phyloP scores from a whole-genome alignment of 345 rosid species.

The Citrus medica region DNA sequence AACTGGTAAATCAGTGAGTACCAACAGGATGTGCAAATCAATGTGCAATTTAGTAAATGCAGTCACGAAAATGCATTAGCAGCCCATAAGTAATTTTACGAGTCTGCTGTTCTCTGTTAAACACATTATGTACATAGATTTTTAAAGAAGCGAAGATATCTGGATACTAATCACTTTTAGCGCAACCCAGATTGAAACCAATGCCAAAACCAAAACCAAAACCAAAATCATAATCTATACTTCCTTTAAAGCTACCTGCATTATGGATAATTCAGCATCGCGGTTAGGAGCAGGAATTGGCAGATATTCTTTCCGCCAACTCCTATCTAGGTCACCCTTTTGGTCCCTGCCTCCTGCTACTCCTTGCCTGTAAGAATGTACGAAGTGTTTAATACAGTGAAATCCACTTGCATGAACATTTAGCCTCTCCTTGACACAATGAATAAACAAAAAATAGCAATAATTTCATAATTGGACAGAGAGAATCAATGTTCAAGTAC shows the following conservation, averaged over 20 bases:
- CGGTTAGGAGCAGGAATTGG: conserved; percentile 17
- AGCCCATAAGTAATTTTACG: background rate
- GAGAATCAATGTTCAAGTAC: background rate
- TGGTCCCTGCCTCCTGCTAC: conserved; percentile 28
- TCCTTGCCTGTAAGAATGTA: conserved; percentile 37
- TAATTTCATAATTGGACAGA: background rate
- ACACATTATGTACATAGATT: background rate
- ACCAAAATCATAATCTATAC: background rate
- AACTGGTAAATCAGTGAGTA: background rate
- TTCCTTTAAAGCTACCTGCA: conserved; percentile 42
- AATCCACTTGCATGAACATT: background rate
- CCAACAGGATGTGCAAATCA: background rate
- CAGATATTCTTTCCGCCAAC: conserved; percentile 26
- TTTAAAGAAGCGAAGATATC: background rate
- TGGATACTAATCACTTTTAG: background rate
- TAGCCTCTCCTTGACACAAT: conserved; percentile 1
- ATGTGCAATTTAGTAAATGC: background rate
- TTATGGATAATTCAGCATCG: conserved; percentile 20
- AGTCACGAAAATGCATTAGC: background rate
- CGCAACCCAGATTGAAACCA: background rate
- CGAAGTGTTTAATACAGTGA: conserved; percentile 1
- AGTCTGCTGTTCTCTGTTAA: background rate
- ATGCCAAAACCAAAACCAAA: background rate
- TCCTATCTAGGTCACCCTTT: conserved; percentile 25
- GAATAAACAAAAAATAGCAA: background rate